A percentile compares a stretch with the other conserved stretches of the same genome.
Evolutionary conservation across 2,329 filamentous ascomycete species (phyloP).

Genomic region (Pleurostoma richardsiae): DNA sequence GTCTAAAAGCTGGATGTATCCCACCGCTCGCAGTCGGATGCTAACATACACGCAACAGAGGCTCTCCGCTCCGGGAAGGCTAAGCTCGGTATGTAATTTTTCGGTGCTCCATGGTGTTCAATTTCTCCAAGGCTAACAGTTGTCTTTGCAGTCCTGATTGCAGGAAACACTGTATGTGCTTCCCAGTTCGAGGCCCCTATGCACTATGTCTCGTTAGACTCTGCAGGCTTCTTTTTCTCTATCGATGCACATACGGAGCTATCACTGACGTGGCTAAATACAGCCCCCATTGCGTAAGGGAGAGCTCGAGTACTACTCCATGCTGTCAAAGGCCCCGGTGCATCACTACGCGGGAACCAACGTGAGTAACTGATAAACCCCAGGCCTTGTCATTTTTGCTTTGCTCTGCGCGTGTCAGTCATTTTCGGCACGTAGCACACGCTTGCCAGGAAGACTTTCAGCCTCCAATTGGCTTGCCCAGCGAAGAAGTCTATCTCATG

Average conservation of each 20-base stretch:
- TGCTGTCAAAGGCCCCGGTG: constrained; percentile 89
- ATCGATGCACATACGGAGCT: too few species aligned
- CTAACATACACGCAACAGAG: constrained; percentile 58
- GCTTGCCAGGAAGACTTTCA: too few species aligned
- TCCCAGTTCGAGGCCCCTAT: too few species aligned
- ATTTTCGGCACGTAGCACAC: too few species aligned
- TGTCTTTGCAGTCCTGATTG: constrained; percentile 58
- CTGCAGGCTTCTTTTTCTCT: too few species aligned
- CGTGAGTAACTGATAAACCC: constrained; percentile 59
- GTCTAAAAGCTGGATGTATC: too few species aligned
- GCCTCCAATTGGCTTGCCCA: constrained; percentile 53
- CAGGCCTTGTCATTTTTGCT: too few species aligned
- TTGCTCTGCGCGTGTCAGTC: too few species aligned
- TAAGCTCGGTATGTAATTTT: constrained; percentile 56
- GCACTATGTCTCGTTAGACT: too few species aligned
- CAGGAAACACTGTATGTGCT: constrained; percentile 67
- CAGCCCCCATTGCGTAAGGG: constrained; percentile 89
- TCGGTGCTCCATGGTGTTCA: too few species aligned
- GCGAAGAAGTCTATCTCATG: constrained; percentile 78
- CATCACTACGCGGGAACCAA: constrained; percentile 99
- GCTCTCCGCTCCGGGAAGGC: constrained; percentile 91
- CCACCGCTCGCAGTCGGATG: constrained; percentile 14
- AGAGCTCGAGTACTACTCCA: constrained; percentile 93
- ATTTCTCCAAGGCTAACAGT: too few species aligned
- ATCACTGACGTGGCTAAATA: too few species aligned